Conservation (phyloP, 768 basidiomycete species). For the Guyanaporus albipodus region DNA sequence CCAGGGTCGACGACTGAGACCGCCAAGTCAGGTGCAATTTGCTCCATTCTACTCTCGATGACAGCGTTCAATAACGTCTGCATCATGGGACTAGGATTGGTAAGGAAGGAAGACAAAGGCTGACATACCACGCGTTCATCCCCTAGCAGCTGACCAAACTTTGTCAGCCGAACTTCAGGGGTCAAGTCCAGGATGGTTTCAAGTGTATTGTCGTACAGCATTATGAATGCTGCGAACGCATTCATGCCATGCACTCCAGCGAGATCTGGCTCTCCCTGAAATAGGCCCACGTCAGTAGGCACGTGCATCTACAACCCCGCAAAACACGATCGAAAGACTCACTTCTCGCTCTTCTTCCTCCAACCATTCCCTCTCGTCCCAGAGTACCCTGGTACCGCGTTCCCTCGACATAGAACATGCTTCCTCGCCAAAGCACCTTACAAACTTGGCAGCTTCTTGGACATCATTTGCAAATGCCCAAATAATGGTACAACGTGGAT, state of each 20-base stretch:
- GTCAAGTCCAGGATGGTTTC: constrained; percentile 53
- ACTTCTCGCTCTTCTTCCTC: constrained; percentile 54
- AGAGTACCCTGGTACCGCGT: constrained; percentile 38
- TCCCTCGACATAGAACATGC: constrained; percentile 45
- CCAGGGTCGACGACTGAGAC: constrained; percentile 13
- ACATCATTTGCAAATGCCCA: constrained; percentile 63
- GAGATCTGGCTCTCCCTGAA: constrained; percentile 60
- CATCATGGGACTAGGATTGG: constrained; percentile 7
- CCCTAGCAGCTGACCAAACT: constrained; percentile 48
- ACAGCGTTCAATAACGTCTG: constrained; percentile 36
- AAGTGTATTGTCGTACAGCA: constrained; percentile 52
- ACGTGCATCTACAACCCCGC: constrained; percentile 12
- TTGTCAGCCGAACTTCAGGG: constrained; percentile 43
- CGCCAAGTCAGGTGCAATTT: constrained; percentile 18
- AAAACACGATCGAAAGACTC: constrained; percentile 12
- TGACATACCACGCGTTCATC: constrained; percentile 48
- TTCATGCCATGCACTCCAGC: constrained; percentile 62
- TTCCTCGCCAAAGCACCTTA: constrained; percentile 56
- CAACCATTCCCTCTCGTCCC: constrained; percentile 65
- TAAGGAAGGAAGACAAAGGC: neutral
- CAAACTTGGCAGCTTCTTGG: constrained; percentile 51
- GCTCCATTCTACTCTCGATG: constrained; percentile 33
- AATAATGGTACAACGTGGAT: constrained; percentile 38
- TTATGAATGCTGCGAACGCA: constrained; percentile 59
- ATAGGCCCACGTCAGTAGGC: constrained; percentile 7